A percentile compares a stretch with the other conserved stretches of the same genome.
These are phyloP conservation scores for Ciborinia camelliae DNA, from an alignment of 2,329 filamentous ascomycete genomes.

Conservation along the genomic window DNA sequence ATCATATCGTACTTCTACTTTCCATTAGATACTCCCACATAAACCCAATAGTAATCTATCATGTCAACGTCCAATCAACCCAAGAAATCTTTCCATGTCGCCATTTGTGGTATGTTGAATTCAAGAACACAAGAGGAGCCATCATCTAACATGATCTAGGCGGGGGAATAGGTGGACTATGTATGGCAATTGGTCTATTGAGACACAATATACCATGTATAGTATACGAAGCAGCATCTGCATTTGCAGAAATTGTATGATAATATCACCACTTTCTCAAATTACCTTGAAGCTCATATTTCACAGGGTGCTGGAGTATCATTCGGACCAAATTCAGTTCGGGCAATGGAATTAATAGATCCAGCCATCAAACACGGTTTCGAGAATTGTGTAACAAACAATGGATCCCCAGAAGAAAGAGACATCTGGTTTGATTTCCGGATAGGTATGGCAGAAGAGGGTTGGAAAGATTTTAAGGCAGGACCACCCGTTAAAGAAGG, in stretches of 20 bases:
- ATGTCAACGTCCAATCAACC: conserved; percentile 25
- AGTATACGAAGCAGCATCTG: conserved; percentile 35
- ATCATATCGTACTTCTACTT: not conserved
- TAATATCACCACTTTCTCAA: not conserved
- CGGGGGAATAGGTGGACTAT: conserved; percentile 36
- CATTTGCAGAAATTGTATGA: conserved; percentile 35
- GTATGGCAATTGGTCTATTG: conserved; percentile 34
- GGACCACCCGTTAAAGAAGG: conserved; percentile 25
- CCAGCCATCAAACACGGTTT: conserved; percentile 31
- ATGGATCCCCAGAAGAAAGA: conserved; percentile 30
- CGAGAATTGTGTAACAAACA: conserved; percentile 29
- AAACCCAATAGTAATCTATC: not conserved
- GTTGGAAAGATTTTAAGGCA: conserved; percentile 26
- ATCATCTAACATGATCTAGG: conserved; percentile 22
- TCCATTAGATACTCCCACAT: not conserved
- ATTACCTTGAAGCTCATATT: not conserved
- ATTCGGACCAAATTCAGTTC: conserved; percentile 35
- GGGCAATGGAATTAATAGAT: conserved; percentile 35
- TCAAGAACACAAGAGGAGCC: not conserved
- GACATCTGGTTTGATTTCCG: conserved; percentile 35
- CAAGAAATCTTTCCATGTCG: conserved; percentile 35
- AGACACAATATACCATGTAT: conserved; percentile 33
- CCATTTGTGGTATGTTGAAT: conserved; percentile 30
- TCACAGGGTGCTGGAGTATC: conserved; percentile 33
- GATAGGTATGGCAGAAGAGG: conserved; percentile 29